Evolutionary conservation across 1,284 basidiomycete genomes (phyloP).

Genomic region (Trichosporon inkin): DNA sequence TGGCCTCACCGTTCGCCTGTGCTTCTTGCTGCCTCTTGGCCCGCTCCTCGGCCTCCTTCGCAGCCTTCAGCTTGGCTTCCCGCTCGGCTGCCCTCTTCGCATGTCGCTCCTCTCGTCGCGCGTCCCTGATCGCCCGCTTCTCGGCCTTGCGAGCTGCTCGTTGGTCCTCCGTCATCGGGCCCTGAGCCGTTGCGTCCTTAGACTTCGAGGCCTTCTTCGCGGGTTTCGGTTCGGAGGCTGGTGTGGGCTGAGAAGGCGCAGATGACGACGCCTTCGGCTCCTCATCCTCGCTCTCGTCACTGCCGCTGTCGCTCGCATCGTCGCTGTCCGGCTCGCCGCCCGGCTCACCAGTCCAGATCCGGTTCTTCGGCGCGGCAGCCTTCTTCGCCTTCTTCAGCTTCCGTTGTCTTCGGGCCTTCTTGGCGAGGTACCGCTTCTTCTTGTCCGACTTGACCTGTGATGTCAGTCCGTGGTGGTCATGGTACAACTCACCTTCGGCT

Average conservation of each 20-base stretch:
- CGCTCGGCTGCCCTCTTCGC: slow-evolving; percentile 17
- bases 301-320: slow-evolving; percentile 11
- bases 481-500: slow-evolving; percentile 28
- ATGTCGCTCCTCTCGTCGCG: slow-evolving; percentile 15
- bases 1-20: slow-evolving; percentile 8
- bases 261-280: neutral
- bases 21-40: slow-evolving; percentile 9
- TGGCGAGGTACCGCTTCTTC: slow-evolving; percentile 63
- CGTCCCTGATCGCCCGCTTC: slow-evolving; percentile 19
- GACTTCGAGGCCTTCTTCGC: slow-evolving; percentile 3
- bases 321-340: slow-evolving; percentile 20
- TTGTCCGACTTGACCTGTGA: slow-evolving; percentile 49
- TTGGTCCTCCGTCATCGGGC: neutral
- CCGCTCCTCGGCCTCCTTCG: slow-evolving; percentile 7
- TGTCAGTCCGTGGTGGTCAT: neutral
- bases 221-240: neutral
- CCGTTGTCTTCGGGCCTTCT: slow-evolving; percentile 62
- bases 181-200: neutral
- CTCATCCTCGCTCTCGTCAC: slow-evolving; percentile 12
- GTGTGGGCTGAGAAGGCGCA: neutral
- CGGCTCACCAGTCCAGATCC: slow-evolving; percentile 22
- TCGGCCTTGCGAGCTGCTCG: slow-evolving; percentile 23
- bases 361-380: slow-evolving; percentile 45
- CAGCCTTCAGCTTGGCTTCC: slow-evolving; percentile 2
- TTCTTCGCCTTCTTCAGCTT: slow-evolving; percentile 53